These are phyloP conservation scores for Zasmidium citrigriseum DNA, from an alignment of 2,329 filamentous ascomycete species.

Conservation along the genomic window DNA sequence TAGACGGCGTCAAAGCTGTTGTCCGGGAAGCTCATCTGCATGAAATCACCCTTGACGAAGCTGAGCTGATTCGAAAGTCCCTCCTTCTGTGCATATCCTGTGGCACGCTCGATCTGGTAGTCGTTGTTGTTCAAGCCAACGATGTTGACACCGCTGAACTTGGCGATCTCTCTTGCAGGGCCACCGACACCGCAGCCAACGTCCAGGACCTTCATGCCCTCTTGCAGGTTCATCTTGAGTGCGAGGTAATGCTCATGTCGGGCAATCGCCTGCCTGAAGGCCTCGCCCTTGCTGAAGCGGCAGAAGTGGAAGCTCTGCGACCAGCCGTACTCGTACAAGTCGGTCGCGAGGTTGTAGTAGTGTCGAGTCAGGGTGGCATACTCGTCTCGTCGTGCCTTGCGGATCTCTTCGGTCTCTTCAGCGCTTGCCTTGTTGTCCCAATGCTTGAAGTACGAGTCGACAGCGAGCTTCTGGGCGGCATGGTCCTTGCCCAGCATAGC, in stretches of 20 bases:
- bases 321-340: conserved; percentile 79
- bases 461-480: conserved; percentile 74
- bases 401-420: conserved; percentile 78
- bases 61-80: conserved; percentile 75
- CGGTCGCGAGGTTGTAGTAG: conserved; percentile 52
- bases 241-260: conserved; percentile 98
- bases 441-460: conserved; percentile 94
- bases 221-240: conserved; percentile 79
- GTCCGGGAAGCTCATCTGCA: conserved; percentile 96
- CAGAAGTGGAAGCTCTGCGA: conserved; percentile 97
- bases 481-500: conserved; percentile 86
- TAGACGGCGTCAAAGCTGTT: conserved; percentile 94
- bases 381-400: conserved; percentile 75
- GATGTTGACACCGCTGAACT: conserved; percentile 88
- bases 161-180: conserved; percentile 91
- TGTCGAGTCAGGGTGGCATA: conserved; percentile 93
- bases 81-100: conserved; percentile 78
- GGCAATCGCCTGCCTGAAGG: conserved; percentile 87
- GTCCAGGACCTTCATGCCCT: conserved; percentile 87
- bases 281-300: conserved; percentile 83
- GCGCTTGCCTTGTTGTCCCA: conserved; percentile 83
- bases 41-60: conserved; percentile 96
- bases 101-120: conserved; percentile 97
- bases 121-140: conserved; percentile 98
- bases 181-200: conserved; percentile 97